phyloP scores from a whole-genome alignment of 176 grass and related monocot species.

The Echinochloa phyllopogon region DNA sequence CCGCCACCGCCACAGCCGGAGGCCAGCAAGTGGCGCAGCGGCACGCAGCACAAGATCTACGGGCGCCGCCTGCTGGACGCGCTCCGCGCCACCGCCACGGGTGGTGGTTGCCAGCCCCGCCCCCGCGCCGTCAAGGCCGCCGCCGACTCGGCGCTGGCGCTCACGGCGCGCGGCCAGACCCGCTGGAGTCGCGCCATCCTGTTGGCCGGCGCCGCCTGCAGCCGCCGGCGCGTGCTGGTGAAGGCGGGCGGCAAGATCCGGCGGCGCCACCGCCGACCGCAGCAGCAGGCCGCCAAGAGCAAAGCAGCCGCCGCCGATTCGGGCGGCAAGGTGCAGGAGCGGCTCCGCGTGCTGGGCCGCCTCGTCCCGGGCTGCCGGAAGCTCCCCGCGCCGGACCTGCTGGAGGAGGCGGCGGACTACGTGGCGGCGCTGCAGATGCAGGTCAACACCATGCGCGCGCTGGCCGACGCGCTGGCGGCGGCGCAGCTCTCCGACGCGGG shows the following conservation, averaged over 20 bases:
- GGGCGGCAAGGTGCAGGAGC: slow-evolving; percentile 74
- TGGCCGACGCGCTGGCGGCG: slow-evolving; percentile 74
- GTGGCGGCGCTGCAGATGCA: slow-evolving; percentile 96
- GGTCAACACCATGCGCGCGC: slow-evolving; percentile 83
- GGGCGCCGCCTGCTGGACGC: slow-evolving; percentile 83
- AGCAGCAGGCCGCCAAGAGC: neutral
- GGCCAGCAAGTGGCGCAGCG: slow-evolving; percentile 78
- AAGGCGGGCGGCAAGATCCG: slow-evolving; percentile 74
- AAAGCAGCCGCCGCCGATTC: too few relatives aligned
- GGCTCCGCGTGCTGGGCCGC: slow-evolving; percentile 72
- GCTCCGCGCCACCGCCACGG: slow-evolving; percentile 60
- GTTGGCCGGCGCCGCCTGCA: slow-evolving; percentile 52
- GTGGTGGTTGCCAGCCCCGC: slow-evolving; percentile 41
- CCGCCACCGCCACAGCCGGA: slow-evolving; percentile 22
- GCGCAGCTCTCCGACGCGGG: slow-evolving; percentile 54
- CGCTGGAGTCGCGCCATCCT: slow-evolving; percentile 97
- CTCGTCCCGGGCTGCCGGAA: slow-evolving; percentile 94
- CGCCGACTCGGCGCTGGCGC: slow-evolving; percentile 86
- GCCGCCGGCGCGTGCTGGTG: slow-evolving; percentile 65
- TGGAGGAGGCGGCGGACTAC: slow-evolving; percentile 94
- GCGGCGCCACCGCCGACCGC: slow-evolving; percentile 42
- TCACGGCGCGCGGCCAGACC: slow-evolving; percentile 81
- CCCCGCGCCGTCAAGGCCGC: slow-evolving; percentile 76
- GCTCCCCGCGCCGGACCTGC: slow-evolving; percentile 68
- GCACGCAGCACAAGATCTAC: slow-evolving; percentile 75